phyloP scores from a whole-genome alignment of 306 rosid genomes.

The Albizia julibrissin region DNA sequence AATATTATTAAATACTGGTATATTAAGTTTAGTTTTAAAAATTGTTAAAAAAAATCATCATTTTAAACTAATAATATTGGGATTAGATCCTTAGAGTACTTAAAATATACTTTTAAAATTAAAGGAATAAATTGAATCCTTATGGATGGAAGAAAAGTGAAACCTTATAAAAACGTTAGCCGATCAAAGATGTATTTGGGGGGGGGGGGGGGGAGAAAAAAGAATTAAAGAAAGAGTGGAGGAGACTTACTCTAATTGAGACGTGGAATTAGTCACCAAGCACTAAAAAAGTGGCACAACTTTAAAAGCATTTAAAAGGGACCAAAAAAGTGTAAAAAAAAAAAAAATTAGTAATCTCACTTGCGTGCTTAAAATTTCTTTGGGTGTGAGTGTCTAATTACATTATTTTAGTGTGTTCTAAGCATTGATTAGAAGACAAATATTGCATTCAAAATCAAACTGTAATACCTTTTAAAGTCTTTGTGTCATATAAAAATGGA shows the following conservation, averaged over 20 bases:
- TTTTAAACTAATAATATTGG: too few species aligned
- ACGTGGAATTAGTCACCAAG: not conserved
- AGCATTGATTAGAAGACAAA: not conserved
- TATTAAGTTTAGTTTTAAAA: too few species aligned
- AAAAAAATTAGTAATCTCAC: not conserved
- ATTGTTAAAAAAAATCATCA: too few species aligned
- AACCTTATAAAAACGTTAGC: too few species aligned
- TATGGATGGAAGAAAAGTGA: too few species aligned
- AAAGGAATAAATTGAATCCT: too few species aligned
- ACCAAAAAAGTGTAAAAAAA: not conserved
- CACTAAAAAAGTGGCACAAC: not conserved
- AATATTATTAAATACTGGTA: too few species aligned
- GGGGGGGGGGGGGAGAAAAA: too few species aligned
- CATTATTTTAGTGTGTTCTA: not conserved
- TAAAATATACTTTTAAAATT: too few species aligned
- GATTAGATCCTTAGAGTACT: too few species aligned
- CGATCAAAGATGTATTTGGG: too few species aligned
- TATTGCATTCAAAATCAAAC: constrained; percentile 1
- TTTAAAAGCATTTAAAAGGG: not conserved
- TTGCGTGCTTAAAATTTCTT: not conserved
- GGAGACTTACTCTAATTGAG: not conserved
- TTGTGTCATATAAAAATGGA: not conserved
- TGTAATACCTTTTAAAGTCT: not conserved
- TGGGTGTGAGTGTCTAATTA: not conserved
- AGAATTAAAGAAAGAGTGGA: too few species aligned